Conservation (phyloP, 2,329 filamentous ascomycete genomes). For the Colletotrichum sojae region DNA sequence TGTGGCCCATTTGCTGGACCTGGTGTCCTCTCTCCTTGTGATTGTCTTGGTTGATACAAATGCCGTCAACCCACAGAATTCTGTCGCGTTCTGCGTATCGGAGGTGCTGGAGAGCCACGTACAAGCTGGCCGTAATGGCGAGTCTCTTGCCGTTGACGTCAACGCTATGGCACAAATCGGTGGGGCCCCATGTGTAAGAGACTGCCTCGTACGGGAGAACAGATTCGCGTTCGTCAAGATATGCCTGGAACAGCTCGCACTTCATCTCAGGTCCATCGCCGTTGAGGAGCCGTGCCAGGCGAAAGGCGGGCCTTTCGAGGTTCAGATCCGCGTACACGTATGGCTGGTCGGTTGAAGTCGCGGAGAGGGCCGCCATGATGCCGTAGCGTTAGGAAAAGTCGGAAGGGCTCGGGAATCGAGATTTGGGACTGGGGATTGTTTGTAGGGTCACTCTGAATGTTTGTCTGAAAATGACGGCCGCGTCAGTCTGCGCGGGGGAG, state of each 20-base stretch:
- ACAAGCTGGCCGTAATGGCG: background rate
- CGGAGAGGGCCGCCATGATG: too few relatives aligned
- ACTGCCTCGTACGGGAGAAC: conserved; percentile 8
- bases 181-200: conserved; percentile 42
- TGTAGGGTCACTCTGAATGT: too few relatives aligned
- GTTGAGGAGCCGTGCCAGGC: background rate
- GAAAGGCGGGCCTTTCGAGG: background rate
- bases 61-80: conserved; percentile 42
- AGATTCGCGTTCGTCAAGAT: background rate
- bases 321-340: background rate
- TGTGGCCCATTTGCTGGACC: conserved; percentile 31
- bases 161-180: background rate
- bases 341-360: too few relatives aligned
- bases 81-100: background rate
- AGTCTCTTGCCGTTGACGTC: background rate
- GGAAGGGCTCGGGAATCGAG: too few relatives aligned
- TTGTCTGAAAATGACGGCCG: too few relatives aligned
- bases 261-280: background rate
- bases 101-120: background rate
- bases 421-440: too few relatives aligned
- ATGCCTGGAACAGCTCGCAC: conserved; percentile 3
- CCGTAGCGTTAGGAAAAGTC: too few relatives aligned
- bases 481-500: too few relatives aligned
- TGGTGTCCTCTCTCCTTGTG: conserved; percentile 14
- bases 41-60: conserved; percentile 37